phyloP scores from a whole-genome alignment of 148 eudicot species.

The Silene conica region DNA sequence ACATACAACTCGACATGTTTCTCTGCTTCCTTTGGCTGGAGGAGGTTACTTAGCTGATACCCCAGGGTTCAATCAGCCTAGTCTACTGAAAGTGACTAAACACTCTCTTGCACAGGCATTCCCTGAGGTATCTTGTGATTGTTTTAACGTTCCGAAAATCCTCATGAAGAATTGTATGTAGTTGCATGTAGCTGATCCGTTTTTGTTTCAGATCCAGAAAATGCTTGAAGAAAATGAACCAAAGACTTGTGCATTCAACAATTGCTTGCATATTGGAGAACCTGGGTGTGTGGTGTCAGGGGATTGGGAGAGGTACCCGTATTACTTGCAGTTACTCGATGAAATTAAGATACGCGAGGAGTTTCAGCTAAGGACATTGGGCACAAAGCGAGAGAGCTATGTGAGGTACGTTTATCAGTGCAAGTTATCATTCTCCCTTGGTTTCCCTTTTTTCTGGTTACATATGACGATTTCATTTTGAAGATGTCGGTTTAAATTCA shows the following conservation, averaged over 20 bases:
- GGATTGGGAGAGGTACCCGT: slow-evolving; percentile 90
- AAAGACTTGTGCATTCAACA: slow-evolving; percentile 59
- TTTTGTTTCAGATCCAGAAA: slow-evolving; percentile 50
- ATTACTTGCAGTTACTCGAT: slow-evolving; percentile 83
- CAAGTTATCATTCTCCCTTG: background rate
- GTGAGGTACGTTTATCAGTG: slow-evolving; percentile 56
- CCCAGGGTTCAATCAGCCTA: slow-evolving; percentile 95
- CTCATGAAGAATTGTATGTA: background rate
- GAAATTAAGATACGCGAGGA: slow-evolving; percentile 84
- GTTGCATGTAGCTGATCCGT: slow-evolving; percentile 6
- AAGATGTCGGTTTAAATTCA: no score
- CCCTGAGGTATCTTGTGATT: slow-evolving; percentile 65
- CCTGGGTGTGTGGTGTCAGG: slow-evolving; percentile 65
- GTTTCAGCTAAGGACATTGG: slow-evolving; percentile 79
- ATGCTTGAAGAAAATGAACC: slow-evolving; percentile 47
- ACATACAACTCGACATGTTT: slow-evolving; percentile 86
- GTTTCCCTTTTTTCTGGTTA: background rate
- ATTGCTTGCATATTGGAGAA: slow-evolving; percentile 89
- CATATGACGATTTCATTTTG: no score
- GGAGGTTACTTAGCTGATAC: slow-evolving; percentile 93
- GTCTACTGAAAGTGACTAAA: slow-evolving; percentile 79
- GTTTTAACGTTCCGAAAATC: slow-evolving; percentile 3
- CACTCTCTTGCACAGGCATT: slow-evolving; percentile 68
- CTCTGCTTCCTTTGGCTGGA: slow-evolving; percentile 78
- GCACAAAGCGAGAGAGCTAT: slow-evolving; percentile 88